Conservation (phyloP, 2,329 filamentous ascomycete species). For the Fusarium hainanense region DNA sequence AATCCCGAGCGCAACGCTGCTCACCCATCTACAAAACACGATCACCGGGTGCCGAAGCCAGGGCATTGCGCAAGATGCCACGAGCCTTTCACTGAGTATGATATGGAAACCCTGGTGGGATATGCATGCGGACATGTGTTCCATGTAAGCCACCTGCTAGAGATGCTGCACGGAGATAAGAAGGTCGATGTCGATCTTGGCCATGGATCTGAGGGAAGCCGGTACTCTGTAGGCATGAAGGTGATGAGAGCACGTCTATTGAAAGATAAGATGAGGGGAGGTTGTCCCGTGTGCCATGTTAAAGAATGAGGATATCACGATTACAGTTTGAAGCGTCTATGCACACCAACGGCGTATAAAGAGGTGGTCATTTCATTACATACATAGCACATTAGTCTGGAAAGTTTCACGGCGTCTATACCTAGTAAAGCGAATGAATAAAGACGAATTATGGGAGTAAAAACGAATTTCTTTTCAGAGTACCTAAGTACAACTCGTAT, state of each 20-base stretch:
- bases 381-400: constrained; percentile 5
- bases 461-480: constrained; percentile 37
- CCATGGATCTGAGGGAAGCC: constrained; percentile 55
- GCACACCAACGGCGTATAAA: constrained; percentile 24
- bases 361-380: constrained; percentile 17
- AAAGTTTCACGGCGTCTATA: constrained; percentile 13
- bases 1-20: constrained; percentile 37
- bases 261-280: constrained; percentile 73
- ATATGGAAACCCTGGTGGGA: constrained; percentile 78
- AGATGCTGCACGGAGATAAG: constrained; percentile 60
- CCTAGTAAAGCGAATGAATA: background rate
- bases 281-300: constrained; percentile 69
- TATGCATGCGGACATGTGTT: constrained; percentile 87
- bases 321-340: constrained; percentile 18
- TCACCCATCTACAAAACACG: constrained; percentile 37
- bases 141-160: constrained; percentile 78
- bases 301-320: constrained; percentile 32
- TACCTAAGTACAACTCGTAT: constrained; percentile 45
- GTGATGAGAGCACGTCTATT: constrained; percentile 86
- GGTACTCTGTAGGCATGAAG: constrained; percentile 82
- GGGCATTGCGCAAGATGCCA: constrained; percentile 71
- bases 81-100: constrained; percentile 67
- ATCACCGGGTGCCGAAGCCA: constrained; percentile 54
- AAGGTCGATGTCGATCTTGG: constrained; percentile 60
- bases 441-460: constrained; percentile 18